Evolutionary conservation across 371 early-diverging fungal species (phyloP), one percentile per base, ranked within the genome.

Genomic region (Blakeslea trispora): DNA sequence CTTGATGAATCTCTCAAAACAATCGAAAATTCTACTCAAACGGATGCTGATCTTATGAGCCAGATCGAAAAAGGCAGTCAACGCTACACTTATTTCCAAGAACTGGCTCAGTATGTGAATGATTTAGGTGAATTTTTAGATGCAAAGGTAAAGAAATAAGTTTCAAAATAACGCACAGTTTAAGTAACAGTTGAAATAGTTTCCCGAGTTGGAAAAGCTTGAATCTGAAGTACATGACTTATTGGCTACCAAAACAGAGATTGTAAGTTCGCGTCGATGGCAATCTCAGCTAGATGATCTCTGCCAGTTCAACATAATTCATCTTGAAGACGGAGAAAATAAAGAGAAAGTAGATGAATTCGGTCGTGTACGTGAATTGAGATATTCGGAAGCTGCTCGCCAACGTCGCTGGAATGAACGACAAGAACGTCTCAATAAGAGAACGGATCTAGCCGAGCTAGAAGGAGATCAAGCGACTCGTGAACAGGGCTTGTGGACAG

Each of bases 71-170:
- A 63, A 7, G 68, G 77, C 0, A 80, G 83, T 39, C 61, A 66
- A 9, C 77, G 87, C 24, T 88, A 87, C 59, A 81, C 74, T 17
- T 90, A 84, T 61, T 91, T 85, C 63, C 87, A 87, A 54, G 77
- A 83, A 22, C 61, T 88, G n/a, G 64, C 71, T 24, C 71, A 77
- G 1, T 87, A 75, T 64, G 73, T 85, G 18, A 77, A 81, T 19
- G 84, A 86, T 55, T 63, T 89, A 43, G 88, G 83, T 2, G 86
- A 85, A 37, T 84, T 89, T 54, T 74, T 89, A 39, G 91, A 91
- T 63, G 81, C 72, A 23, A 87, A 87, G 77, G 85, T 85, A 59
- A 28, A n/a, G n/a, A n/a, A n/a, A n/a, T n/a, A n/a, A n/a, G n/a
- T n/a, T n/a, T n/a, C n/a, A n/a, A n/a, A n/a, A n/a, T n/a, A n/a